Evolutionary conservation across 441 rosid species (phyloP).

Genomic region (Cnidoscolus chayamansa): DNA sequence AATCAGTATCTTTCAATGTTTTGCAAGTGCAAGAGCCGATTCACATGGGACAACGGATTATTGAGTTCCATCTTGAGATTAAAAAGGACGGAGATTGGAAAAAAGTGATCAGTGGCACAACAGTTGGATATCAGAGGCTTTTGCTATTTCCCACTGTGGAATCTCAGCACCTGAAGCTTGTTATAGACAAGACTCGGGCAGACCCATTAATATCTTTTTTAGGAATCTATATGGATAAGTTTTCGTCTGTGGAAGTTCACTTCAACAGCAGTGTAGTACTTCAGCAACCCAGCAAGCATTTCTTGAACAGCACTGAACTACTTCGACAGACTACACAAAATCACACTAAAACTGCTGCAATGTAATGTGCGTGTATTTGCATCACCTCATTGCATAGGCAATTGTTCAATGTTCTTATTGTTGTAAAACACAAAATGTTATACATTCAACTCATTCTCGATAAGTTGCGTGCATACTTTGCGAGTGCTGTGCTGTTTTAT

Average conservation of each 20-base stretch:
- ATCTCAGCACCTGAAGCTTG: conserved; percentile 55
- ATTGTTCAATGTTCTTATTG: neutral
- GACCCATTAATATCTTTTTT: conserved; percentile 70
- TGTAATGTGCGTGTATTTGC: conserved; percentile 9
- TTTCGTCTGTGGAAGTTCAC: conserved; percentile 28
- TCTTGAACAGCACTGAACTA: conserved; percentile 20
- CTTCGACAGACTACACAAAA: conserved; percentile 12
- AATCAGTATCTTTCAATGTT: conserved; percentile 59
- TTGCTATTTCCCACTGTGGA: conserved; percentile 47
- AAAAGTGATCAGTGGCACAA: conserved; percentile 52
- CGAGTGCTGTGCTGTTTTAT: neutral
- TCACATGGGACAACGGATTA: conserved; percentile 82
- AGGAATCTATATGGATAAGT: conserved; percentile 58
- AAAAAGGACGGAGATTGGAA: conserved; percentile 46
- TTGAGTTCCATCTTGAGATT: conserved; percentile 51
- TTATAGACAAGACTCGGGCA: conserved; percentile 51
- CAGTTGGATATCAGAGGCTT: conserved; percentile 70
- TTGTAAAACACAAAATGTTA: neutral
- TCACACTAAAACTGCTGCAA: conserved; percentile 22
- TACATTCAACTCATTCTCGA: neutral
- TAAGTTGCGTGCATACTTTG: neutral
- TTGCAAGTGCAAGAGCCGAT: conserved; percentile 74
- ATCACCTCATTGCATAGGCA: neutral
- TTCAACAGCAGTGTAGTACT: conserved; percentile 23
- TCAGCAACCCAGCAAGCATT: conserved; percentile 11